Evolutionary conservation across 805 yeast species (phyloP), one percentile per base, ranked within the genome.

Genomic region (Priceomyces fermenticarens): DNA sequence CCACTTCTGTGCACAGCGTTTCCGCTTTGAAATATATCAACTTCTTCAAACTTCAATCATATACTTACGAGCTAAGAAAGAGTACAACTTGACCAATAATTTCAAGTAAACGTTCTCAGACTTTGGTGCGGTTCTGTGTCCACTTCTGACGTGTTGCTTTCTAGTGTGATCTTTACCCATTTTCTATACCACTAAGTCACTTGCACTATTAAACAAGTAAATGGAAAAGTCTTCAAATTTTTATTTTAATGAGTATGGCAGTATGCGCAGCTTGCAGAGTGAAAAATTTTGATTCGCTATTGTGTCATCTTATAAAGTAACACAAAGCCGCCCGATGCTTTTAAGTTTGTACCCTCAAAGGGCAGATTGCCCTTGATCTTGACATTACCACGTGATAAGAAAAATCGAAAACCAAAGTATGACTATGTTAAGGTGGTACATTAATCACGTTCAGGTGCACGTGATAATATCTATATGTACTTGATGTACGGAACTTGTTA

Each of bases 81-180:
- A 77, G 88, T 90, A 93, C 65, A 93, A 81, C 85, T 91, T 91
- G 75, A 91, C 98, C 77, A 93, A 85, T 72, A 93, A 78, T 78
- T 85, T 86, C 79, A 93, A 81, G 97, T 93, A 93, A 78, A 90
- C 97, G 73, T 93, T 93, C 80, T 93, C 96, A 59, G 98, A 91
- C 83, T 88, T 88, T 80, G 99, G 99, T 77, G 97, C 97, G 72
- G 85, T 78, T 80, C 99, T 89, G 88, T 88, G 96, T 77, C 95
- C 84, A 61, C 84, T 77, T 78, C 89, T 88, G 70, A 80, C 81
- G 85, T 93, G 99, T 79, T 88, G 97, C 78, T 91, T 93, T 73
- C 82, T 72, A 77, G 85, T 80, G 81, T 88, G 96, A 81, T 93
- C 98, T 78, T 84, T 88, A 84, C 97, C 98, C 98, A 90, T 90